These are phyloP conservation scores for Fusarium domesticum DNA, from an alignment of 2,329 filamentous ascomycete species.

Conservation along the genomic window DNA sequence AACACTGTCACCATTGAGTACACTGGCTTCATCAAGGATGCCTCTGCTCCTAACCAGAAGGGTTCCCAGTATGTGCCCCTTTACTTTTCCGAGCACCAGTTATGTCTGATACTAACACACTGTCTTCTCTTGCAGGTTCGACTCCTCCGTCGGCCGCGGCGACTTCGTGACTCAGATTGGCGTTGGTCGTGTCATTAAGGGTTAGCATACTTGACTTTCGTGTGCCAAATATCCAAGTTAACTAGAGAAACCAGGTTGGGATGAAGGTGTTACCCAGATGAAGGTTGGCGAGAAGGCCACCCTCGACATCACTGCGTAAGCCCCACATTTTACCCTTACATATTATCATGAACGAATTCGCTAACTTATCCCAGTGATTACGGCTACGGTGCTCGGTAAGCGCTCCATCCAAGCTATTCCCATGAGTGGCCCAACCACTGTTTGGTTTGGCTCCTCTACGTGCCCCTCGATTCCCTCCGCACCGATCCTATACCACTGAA, in stretches of 20 bases:
- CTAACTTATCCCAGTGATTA: slow-evolving; percentile 50
- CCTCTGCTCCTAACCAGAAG: slow-evolving; percentile 57
- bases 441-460: slow-evolving; percentile 47
- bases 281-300: slow-evolving; percentile 85
- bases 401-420: slow-evolving; percentile 7
- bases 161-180: slow-evolving; percentile 79
- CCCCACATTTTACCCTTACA: neutral
- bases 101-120: slow-evolving; percentile 8
- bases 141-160: slow-evolving; percentile 74
- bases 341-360: neutral
- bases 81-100: neutral
- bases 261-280: slow-evolving; percentile 83
- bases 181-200: slow-evolving; percentile 79
- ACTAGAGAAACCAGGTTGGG: slow-evolving; percentile 59
- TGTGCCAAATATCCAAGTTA: slow-evolving; percentile 5
- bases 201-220: slow-evolving; percentile 46
- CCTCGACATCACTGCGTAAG: slow-evolving; percentile 66
- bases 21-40: slow-evolving; percentile 80
- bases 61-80: slow-evolving; percentile 65
- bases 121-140: slow-evolving; percentile 72
- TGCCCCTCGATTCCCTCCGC: neutral
- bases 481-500: neutral
- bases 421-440: slow-evolving; percentile 4
- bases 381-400: slow-evolving; percentile 62
- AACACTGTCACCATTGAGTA: slow-evolving; percentile 86